phyloP scores from a whole-genome alignment of 1,139 yeast genomes.

The Taphrina communis region DNA sequence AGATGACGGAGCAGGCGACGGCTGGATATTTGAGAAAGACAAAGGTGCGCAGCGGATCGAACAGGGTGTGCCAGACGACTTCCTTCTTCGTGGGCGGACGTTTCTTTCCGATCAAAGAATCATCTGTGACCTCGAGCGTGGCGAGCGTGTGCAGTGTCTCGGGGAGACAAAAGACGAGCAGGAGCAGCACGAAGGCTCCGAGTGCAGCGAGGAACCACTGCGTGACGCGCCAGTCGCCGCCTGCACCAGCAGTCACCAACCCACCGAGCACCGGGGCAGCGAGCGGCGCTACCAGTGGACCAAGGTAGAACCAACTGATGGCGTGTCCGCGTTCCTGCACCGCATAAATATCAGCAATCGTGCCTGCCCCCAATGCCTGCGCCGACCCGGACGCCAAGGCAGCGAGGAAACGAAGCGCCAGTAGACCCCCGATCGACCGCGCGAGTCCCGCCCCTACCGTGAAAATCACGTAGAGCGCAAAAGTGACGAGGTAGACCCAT shows the following conservation, averaged over 20 bases:
- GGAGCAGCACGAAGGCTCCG: constrained; percentile 61
- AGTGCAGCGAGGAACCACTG: constrained; percentile 82
- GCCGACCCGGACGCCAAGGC: constrained; percentile 88
- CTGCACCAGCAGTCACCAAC: constrained; percentile 63
- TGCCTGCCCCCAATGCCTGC: constrained; percentile 90
- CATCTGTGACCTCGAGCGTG: constrained; percentile 24
- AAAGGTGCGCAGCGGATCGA: constrained; percentile 42
- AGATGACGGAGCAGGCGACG: constrained; percentile 66
- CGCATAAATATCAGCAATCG: constrained; percentile 73
- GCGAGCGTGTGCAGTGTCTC: constrained; percentile 62
- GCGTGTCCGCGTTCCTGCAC: constrained; percentile 77
- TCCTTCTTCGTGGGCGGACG: constrained; percentile 54
- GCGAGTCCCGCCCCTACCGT: constrained; percentile 75
- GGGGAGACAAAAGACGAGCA: constrained; percentile 67
- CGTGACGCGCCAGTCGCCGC: constrained; percentile 88
- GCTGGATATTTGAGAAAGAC: constrained; percentile 70
- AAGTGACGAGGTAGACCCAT: constrained; percentile 71
- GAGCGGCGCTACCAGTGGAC: constrained; percentile 82
- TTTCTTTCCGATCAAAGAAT: constrained; percentile 48
- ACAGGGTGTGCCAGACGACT: constrained; percentile 28
- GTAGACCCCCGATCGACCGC: constrained; percentile 65
- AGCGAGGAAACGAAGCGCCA: constrained; percentile 69
- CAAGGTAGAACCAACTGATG: constrained; percentile 79
- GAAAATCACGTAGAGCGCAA: constrained; percentile 66
- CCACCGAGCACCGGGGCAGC: constrained; percentile 85